phyloP scores from a whole-genome alignment of 257 asterid genomes.

The Solanum sitiens region DNA sequence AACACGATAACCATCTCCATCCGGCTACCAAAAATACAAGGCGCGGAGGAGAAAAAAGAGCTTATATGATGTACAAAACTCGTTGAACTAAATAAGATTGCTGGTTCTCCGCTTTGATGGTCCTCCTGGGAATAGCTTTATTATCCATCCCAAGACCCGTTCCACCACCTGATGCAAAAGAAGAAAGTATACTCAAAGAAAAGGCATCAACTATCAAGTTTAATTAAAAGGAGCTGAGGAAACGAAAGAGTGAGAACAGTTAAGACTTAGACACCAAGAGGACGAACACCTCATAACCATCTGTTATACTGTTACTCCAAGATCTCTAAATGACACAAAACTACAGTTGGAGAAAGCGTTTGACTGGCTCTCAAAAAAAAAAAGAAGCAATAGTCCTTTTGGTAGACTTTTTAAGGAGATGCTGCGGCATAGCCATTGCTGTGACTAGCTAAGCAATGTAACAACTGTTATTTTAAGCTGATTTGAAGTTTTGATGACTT shows the following conservation, averaged over 20 bases:
- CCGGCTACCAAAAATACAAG: conserved; percentile 23
- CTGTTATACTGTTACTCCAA: not conserved
- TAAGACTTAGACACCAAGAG: not conserved
- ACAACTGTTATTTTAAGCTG: too few relatives aligned
- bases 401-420: not conserved
- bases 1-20: conserved; percentile 29
- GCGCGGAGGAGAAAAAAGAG: conserved; percentile 12
- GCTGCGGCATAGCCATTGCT: not conserved
- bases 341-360: not conserved
- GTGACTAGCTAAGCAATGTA: not conserved
- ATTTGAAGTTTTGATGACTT: too few relatives aligned
- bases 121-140: conserved; percentile 95
- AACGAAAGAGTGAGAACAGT: not conserved
- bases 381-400: not conserved
- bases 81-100: conserved; percentile 48
- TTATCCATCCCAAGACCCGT: conserved; percentile 93
- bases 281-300: not conserved
- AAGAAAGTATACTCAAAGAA: not conserved
- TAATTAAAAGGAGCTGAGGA: not conserved
- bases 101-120: conserved; percentile 66
- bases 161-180: conserved; percentile 64
- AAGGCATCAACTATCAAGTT: not conserved
- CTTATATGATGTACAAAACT: conserved; percentile 1
- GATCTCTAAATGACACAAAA: not conserved
- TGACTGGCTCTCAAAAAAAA: not conserved